These are phyloP conservation scores for Cornus suecica DNA, from an alignment of 148 eudicot species.

Conservation along the genomic window DNA sequence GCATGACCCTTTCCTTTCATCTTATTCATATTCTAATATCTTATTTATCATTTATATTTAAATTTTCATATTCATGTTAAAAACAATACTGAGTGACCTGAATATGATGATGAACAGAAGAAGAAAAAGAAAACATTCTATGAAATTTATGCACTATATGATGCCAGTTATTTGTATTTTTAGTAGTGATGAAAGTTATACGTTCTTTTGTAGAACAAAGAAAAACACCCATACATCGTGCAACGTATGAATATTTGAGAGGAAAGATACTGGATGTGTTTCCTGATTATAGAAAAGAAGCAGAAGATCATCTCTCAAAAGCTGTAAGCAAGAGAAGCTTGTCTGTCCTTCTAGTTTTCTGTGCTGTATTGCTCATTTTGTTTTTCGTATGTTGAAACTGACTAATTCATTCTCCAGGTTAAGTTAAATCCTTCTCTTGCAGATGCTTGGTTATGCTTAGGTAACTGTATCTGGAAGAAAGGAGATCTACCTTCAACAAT, in stretches of 20 bases:
- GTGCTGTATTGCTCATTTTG: constrained; percentile 3
- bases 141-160: no score
- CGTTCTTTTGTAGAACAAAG: constrained; percentile 55
- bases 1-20: no score
- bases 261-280: constrained; percentile 85
- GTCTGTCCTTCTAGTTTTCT: background rate
- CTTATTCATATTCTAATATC: no score
- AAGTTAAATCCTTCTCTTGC: constrained; percentile 86
- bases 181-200: background rate
- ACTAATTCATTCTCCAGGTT: constrained; percentile 47
- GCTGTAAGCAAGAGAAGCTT: constrained; percentile 49
- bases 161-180: background rate
- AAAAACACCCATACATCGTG: constrained; percentile 65
- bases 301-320: constrained; percentile 98
- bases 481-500: constrained; percentile 69
- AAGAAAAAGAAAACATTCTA: no score
- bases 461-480: constrained; percentile 94
- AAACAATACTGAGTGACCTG: no score
- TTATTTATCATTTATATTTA: no score
- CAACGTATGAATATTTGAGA: constrained; percentile 76
- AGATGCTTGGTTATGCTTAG: constrained; percentile 92
- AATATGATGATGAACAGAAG: no score
- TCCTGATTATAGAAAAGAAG: constrained; percentile 80
- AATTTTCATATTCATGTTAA: no score
- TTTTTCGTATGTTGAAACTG: constrained; percentile 9